Percentiles rank a stretch among this genome's conserved stretches.
Evolutionary conservation across 2,329 filamentous ascomycete species (phyloP).

Genomic region (Sarocladium kiliense): DNA sequence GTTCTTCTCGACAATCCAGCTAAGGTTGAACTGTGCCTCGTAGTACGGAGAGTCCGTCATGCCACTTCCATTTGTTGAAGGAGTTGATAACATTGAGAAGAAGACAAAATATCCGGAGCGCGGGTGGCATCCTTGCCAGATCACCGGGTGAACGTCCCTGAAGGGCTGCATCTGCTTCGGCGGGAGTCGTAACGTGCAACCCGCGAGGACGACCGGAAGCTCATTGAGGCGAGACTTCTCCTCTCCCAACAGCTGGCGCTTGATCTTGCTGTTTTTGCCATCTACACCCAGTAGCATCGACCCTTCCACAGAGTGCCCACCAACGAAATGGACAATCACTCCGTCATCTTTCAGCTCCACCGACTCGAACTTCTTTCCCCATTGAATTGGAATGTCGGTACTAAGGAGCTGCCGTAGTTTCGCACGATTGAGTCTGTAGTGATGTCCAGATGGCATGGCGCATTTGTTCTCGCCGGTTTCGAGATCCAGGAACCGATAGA

Average conservation of each 20-base stretch:
- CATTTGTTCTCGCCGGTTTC: not conserved
- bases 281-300: slow-evolving; percentile 1
- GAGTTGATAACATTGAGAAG: slow-evolving; percentile 1
- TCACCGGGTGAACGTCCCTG: slow-evolving; percentile 1
- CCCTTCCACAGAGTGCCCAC: not conserved
- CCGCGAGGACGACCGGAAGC: slow-evolving; percentile 3
- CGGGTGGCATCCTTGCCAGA: slow-evolving; percentile 3
- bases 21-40: slow-evolving; percentile 1
- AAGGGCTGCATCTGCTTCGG: slow-evolving; percentile 5
- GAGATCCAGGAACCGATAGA: not conserved
- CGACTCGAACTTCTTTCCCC: not conserved
- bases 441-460: slow-evolving; percentile 2
- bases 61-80: not conserved
- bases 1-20: slow-evolving; percentile 1
- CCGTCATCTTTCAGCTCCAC: not conserved
- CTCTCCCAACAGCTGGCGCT: not conserved
- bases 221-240: not conserved
- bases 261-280: slow-evolving; percentile 4
- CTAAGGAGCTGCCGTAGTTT: not conserved
- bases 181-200: not conserved
- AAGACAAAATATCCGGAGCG: not conserved
- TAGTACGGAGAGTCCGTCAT: not conserved
- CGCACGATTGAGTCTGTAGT: not conserved
- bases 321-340: not conserved
- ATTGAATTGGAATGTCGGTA: not conserved